Percentiles rank a stretch among this genome's conserved stretches.
phyloP scores from a whole-genome alignment of 139 green algal species.

The Parachlorella kessleri region DNA sequence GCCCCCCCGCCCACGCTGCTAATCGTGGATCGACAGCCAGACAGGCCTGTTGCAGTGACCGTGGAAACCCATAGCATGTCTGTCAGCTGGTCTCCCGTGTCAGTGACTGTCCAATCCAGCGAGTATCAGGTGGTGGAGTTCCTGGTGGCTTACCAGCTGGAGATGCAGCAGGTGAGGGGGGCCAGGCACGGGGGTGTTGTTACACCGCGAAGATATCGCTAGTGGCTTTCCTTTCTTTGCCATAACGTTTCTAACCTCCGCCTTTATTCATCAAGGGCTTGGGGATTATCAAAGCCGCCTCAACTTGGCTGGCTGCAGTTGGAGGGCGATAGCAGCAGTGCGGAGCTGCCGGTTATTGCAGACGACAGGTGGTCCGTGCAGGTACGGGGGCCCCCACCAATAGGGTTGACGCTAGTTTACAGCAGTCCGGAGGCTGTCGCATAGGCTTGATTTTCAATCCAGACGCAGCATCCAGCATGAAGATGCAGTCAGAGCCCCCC shows the following conservation, averaged over 20 bases:
- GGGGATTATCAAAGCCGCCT: background rate
- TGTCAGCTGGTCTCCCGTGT: slow-evolving; percentile 31
- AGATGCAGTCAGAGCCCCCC: background rate
- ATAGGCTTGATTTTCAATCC: background rate
- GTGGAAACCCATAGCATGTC: slow-evolving; percentile 10
- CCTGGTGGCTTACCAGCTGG: slow-evolving; percentile 24
- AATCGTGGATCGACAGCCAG: slow-evolving; percentile 20
- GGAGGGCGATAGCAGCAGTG: background rate
- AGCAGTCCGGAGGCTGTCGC: background rate
- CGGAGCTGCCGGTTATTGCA: background rate
- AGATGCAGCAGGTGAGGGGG: slow-evolving; percentile 43
- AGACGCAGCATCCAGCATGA: background rate
- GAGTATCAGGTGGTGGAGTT: slow-evolving; percentile 17
- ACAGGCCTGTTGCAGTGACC: slow-evolving; percentile 11
- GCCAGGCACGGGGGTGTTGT: background rate
- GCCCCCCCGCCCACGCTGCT: slow-evolving; percentile 16
- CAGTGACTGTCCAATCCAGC: slow-evolving; percentile 9
- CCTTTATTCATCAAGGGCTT: background rate
- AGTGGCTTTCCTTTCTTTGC: background rate
- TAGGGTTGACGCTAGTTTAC: background rate
- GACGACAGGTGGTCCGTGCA: slow-evolving; percentile 34
- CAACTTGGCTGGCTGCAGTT: background rate
- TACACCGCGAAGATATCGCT: background rate
- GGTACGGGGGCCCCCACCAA: background rate
- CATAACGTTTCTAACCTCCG: background rate